These are phyloP conservation scores for Torrubiella hemipterigena DNA, from an alignment of 2,329 filamentous ascomycete genomes.

Conservation along the genomic window DNA sequence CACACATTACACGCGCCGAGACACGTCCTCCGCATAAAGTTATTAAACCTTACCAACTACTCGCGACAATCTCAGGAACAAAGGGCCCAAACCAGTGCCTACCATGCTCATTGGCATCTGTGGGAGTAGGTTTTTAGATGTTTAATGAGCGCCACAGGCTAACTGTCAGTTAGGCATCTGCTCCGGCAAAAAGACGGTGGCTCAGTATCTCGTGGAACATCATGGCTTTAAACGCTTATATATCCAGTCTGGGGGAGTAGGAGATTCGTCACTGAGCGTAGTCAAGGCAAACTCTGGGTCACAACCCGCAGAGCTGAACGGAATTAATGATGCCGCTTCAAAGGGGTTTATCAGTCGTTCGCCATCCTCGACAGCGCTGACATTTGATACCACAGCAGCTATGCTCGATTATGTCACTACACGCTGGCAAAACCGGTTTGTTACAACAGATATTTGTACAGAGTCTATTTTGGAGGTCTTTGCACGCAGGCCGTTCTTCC, in stretches of 20 bases:
- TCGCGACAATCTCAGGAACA: too few relatives aligned
- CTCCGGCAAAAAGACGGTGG: constrained; percentile 83
- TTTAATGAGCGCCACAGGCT: constrained; percentile 1
- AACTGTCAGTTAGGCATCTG: constrained; percentile 58
- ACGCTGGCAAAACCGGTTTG: constrained; percentile 73
- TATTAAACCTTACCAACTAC: too few relatives aligned
- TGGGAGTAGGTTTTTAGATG: constrained; percentile 39
- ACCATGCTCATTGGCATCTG: constrained; percentile 68
- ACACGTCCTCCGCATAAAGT: constrained; percentile 6
- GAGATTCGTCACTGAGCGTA: too few relatives aligned
- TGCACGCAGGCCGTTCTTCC: constrained; percentile 75
- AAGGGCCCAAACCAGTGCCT: constrained; percentile 23
- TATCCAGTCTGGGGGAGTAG: too few relatives aligned
- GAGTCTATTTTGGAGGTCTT: constrained; percentile 64
- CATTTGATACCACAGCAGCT: constrained; percentile 50
- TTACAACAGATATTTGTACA: constrained; percentile 72
- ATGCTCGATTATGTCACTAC: constrained; percentile 79
- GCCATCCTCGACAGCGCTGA: too few relatives aligned
- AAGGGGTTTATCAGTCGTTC: too few relatives aligned
- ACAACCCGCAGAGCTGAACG: too few relatives aligned
- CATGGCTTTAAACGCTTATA: constrained; percentile 70
- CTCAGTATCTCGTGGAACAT: constrained; percentile 72
- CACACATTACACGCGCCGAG: constrained; percentile 1
- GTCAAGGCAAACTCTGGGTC: too few relatives aligned
- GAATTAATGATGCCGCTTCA: too few relatives aligned